A percentile compares a stretch with the other conserved stretches of the same genome.
These are phyloP conservation scores for Pestalotiopsis sp. DNA, from an alignment of 2,329 filamentous ascomycete genomes.

Conservation along the genomic window DNA sequence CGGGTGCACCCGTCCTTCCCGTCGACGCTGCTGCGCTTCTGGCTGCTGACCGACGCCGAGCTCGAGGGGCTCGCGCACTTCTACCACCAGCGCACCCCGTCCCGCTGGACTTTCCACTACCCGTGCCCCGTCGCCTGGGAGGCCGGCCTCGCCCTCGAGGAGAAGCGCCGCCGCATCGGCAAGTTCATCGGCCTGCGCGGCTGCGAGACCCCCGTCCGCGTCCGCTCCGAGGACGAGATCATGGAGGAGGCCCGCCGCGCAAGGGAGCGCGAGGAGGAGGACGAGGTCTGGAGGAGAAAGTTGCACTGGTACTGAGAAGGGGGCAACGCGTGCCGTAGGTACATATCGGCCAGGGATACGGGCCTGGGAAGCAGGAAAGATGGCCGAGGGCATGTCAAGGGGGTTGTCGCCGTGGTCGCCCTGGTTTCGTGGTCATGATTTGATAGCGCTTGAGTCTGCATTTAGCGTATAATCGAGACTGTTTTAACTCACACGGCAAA, in stretches of 20 bases:
- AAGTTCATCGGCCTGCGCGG: constrained; percentile 74
- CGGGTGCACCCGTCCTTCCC: constrained; percentile 68
- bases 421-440: background rate
- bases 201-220: constrained; percentile 50
- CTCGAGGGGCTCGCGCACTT: constrained; percentile 72
- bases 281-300: constrained; percentile 53
- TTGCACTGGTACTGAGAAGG: constrained; percentile 33
- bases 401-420: background rate
- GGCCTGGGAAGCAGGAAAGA: background rate
- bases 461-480: constrained; percentile 7
- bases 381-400: background rate
- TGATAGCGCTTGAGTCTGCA: constrained; percentile 1
- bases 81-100: constrained; percentile 70
- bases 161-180: constrained; percentile 74
- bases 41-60: constrained; percentile 71
- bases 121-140: constrained; percentile 70
- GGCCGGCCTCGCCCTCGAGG: constrained; percentile 53
- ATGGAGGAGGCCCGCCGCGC: constrained; percentile 43
- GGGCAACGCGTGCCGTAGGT: background rate
- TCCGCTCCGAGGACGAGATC: constrained; percentile 52
- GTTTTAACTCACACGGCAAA: background rate
- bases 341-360: background rate
- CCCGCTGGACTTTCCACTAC: constrained; percentile 59
- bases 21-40: constrained; percentile 68
- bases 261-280: constrained; percentile 41